Base-by-base conservation (phyloP, 192 early-diverging fungal genomes). In the Linnemannia schmuckeri region DNA sequence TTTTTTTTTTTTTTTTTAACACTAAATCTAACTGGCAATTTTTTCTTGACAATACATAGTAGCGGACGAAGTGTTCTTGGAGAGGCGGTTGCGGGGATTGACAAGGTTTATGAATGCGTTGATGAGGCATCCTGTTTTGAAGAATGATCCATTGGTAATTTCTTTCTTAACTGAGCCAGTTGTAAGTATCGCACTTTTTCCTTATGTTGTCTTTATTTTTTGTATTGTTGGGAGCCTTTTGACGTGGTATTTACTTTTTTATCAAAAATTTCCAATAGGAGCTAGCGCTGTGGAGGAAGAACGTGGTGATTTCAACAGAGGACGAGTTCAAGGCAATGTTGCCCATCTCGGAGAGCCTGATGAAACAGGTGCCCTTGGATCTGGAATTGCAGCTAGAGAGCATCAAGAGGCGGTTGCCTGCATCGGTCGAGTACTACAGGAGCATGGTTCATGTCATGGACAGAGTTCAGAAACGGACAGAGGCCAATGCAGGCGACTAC, bases 41-140 rank as follows among this genome's bases (percentile, higher is more conserved):
- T 37, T 75, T 55, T 41, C 13, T 69, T 13, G 24, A 88, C 89
- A 15, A n/a, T 6, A 20, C 49, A 20, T 86, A 86, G 84, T 81
- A 30, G 79, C 84, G 4, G 93, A 97, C 85, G 89, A 90, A n/a
- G 77, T 83, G 4, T 97, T 97, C 88, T 77, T 96, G 63, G 95
- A 95, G 69, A 90, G 91, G 57, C 81, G 96, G 33, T 88, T 96
- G 12, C 92, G 93, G 27, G 96, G 94, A 9, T 79, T 97, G 15
- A 87, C 88, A 0, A 87, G 96, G 35, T 97, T 95, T 71, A 91
- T 93, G 74, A 94, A 95, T 87, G 90, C 93, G n/a, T 79, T 97
- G 41, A 91, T 91, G 22, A 93, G 96, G 41, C 96, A 97, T 83
- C 96, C 96, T 8, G 85, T 94, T 0, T 72, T 97, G 54, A 82